Evolutionary conservation across 192 early-diverging fungal genomes (phyloP).

Genomic region (Diversispora epigaea): DNA sequence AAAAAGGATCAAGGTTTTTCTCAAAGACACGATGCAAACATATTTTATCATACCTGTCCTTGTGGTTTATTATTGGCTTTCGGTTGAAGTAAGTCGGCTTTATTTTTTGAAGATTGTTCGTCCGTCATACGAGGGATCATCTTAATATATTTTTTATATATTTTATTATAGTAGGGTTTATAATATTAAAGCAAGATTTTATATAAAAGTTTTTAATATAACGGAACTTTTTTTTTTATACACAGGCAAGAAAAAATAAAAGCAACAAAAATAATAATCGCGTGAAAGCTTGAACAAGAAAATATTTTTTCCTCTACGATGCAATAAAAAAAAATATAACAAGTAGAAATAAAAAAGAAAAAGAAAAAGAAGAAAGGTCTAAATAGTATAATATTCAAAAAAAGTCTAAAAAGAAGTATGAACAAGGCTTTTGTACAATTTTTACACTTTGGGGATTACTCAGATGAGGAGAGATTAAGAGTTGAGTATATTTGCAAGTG

Average conservation of each 20-base stretch:
- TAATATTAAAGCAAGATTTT: not conserved
- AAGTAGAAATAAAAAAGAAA: constrained; percentile 7
- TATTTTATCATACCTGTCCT: constrained; percentile 52
- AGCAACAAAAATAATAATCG: not conserved
- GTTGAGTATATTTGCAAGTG: constrained; percentile 23
- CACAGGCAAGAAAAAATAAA: not conserved
- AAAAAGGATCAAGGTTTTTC: not conserved
- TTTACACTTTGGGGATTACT: constrained; percentile 28
- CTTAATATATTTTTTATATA: constrained; percentile 17
- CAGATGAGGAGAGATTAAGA: not conserved
- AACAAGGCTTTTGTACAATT: constrained; percentile 37
- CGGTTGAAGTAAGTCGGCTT: constrained; percentile 59
- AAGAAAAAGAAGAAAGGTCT: constrained; percentile 18
- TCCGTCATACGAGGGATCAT: constrained; percentile 45
- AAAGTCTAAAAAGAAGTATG: constrained; percentile 32
- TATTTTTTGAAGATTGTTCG: constrained; percentile 35
- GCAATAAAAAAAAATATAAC: constrained; percentile 5
- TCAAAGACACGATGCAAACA: too few relatives aligned
- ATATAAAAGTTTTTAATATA: constrained; percentile 2
- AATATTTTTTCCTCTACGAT: not conserved
- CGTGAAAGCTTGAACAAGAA: not conserved
- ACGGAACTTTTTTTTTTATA: not conserved
- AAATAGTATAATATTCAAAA: constrained; percentile 6
- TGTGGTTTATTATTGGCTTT: constrained; percentile 68
- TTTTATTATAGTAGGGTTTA: constrained; percentile 15